Conservation (phyloP, 805 yeast species). For the Spathaspora passalidarum region DNA sequence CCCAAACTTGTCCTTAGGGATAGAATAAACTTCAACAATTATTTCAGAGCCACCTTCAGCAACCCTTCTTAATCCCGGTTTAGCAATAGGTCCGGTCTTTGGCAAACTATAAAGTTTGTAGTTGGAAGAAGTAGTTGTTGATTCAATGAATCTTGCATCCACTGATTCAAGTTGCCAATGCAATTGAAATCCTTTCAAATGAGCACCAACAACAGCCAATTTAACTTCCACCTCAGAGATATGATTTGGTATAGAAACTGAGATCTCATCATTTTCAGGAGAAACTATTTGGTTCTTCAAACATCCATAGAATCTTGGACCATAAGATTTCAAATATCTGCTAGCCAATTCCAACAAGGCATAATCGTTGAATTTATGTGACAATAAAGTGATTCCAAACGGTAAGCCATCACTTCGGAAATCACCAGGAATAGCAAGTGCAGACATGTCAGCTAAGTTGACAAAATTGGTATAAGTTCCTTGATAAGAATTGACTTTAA, state of each 20-base stretch:
- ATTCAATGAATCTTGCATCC: constrained; percentile 64
- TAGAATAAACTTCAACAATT: constrained; percentile 76
- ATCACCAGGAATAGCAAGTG: constrained; percentile 88
- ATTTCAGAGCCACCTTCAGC: constrained; percentile 54
- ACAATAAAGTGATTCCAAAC: constrained; percentile 83
- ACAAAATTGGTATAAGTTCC: constrained; percentile 99
- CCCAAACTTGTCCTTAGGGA: constrained; percentile 79
- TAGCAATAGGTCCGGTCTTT: constrained; percentile 72
- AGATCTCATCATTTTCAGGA: constrained; percentile 43
- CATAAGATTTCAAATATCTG: constrained; percentile 53
- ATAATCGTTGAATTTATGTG: constrained; percentile 79
- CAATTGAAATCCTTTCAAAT: constrained; percentile 79
- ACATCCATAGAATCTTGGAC: constrained; percentile 57
- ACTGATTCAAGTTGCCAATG: constrained; percentile 93
- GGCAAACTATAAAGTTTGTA: constrained; percentile 85
- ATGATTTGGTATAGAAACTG: constrained; percentile 43
- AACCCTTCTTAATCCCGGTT: constrained; percentile 86
- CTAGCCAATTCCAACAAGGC: constrained; percentile 84
- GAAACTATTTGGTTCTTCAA: constrained; percentile 36
- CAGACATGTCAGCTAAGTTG: constrained; percentile 89
- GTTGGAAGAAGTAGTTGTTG: constrained; percentile 65
- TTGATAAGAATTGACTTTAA: constrained; percentile 80
- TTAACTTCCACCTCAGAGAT: constrained; percentile 46
- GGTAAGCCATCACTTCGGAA: constrained; percentile 84
- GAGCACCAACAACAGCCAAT: constrained; percentile 96